Percentiles rank a stretch among this genome's conserved stretches.
phyloP scores from a whole-genome alignment of 352 stramenopile genomes.

The Aphanomyces stellatus region DNA sequence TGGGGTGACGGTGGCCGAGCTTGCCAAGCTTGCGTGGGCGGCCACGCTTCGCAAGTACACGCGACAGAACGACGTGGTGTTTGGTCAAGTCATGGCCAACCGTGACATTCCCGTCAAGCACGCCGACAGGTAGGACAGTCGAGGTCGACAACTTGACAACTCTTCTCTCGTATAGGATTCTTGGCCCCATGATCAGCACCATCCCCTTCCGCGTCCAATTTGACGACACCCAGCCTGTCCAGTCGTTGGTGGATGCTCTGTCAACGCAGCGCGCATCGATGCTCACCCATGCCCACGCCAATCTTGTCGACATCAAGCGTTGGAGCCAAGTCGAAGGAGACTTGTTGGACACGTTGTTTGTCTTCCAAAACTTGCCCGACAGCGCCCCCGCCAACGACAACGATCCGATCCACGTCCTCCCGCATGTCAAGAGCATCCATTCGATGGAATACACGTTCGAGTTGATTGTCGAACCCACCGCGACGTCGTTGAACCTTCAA shows the following conservation, averaged over 20 bases:
- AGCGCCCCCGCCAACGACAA: neutral
- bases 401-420: neutral
- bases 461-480: neutral
- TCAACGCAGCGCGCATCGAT: neutral
- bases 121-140: too few species aligned
- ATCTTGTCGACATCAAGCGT: neutral
- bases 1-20: neutral
- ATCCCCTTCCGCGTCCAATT: neutral
- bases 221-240: neutral
- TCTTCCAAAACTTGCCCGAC: neutral
- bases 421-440: neutral
- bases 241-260: neutral
- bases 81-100: slow-evolving; percentile 4
- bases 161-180: too few species aligned
- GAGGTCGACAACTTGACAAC: too few species aligned
- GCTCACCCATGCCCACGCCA: neutral
- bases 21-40: neutral
- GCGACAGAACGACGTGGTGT: neutral
- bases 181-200: neutral
- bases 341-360: neutral
- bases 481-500: neutral
- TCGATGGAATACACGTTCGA: neutral
- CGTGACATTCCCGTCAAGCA: neutral
- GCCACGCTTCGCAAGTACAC: slow-evolving; percentile 6
- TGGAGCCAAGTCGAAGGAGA: neutral